These are phyloP conservation scores for Mycena rosella DNA, from an alignment of 768 basidiomycete genomes.

Conservation along the genomic window DNA sequence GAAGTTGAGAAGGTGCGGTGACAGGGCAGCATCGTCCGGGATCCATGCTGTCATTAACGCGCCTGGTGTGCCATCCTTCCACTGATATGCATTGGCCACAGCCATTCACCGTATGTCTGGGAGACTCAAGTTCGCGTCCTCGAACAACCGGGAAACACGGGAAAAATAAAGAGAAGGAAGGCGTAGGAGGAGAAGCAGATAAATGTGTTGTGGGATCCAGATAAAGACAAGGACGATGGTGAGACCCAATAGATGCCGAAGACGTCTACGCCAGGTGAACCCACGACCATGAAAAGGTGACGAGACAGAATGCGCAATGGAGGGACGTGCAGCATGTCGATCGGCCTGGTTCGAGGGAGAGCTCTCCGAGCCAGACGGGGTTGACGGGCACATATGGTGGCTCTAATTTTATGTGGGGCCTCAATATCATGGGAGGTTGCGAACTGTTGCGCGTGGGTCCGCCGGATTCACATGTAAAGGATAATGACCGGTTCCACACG, in stretches of 20 bases:
- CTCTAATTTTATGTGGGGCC: too few relatives aligned
- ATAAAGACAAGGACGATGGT: constrained; percentile 38
- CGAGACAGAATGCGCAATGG: too few relatives aligned
- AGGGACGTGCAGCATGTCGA: too few relatives aligned
- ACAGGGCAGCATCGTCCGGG: constrained; percentile 48
- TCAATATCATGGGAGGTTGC: too few relatives aligned
- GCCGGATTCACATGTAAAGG: too few relatives aligned
- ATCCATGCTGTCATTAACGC: constrained; percentile 3
- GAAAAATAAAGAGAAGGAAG: constrained; percentile 70
- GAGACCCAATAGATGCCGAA: neutral
- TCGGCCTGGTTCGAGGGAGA: too few relatives aligned
- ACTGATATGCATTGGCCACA: constrained; percentile 25
- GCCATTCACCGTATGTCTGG: constrained; percentile 50
- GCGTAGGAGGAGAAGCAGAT: constrained; percentile 51
- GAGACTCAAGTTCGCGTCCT: constrained; percentile 65
- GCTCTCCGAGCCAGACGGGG: too few relatives aligned
- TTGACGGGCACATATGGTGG: too few relatives aligned
- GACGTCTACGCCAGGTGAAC: neutral
- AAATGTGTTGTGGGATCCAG: constrained; percentile 36
- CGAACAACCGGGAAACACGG: constrained; percentile 65
- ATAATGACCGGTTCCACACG: too few relatives aligned
- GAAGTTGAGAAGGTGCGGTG: constrained; percentile 55
- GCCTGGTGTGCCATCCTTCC: constrained; percentile 24
- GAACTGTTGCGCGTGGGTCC: too few relatives aligned
- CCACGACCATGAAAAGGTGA: neutral